phyloP scores from a whole-genome alignment of 1,139 yeast species.

The Kluyveromyces marxianus region DNA sequence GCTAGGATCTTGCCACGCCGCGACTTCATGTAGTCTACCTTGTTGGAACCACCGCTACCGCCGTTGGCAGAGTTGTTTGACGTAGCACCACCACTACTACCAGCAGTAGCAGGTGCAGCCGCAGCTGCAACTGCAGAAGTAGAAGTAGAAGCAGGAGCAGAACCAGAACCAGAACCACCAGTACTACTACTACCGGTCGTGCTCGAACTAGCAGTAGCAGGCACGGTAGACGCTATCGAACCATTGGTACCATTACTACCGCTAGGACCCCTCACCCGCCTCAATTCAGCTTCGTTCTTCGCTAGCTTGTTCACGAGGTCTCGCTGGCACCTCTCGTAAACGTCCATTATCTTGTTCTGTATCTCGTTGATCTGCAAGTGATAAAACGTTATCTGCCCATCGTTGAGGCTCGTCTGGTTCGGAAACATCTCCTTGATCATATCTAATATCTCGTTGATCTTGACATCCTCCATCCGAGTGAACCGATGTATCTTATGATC shows the following conservation, averaged over 20 bases:
- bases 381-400: conserved; percentile 28
- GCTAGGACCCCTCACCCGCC: conserved; percentile 2
- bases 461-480: conserved; percentile 13
- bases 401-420: conserved; percentile 24
- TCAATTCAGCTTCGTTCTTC: conserved; percentile 16
- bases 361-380: conserved; percentile 23
- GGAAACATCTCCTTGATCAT: conserved; percentile 25
- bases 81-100: background rate
- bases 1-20: conserved; percentile 17
- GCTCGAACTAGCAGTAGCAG: background rate
- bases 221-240: background rate
- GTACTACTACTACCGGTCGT: no score
- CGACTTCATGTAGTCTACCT: conserved; percentile 8
- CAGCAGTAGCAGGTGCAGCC: background rate
- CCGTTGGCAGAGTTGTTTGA: conserved; percentile 1
- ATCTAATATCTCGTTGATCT: conserved; percentile 26
- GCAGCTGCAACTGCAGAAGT: background rate
- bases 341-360: conserved; percentile 15
- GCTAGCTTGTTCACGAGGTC: conserved; percentile 14
- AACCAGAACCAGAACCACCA: background rate
- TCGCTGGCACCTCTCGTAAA: conserved; percentile 14
- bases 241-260: background rate
- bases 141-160: background rate
- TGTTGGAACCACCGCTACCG: conserved; percentile 1
- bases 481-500: conserved; percentile 21